Percentiles rank a stretch among this genome's conserved stretches.
phyloP scores from a whole-genome alignment of 1,139 yeast species.

The Yamadazyma taylorii region DNA sequence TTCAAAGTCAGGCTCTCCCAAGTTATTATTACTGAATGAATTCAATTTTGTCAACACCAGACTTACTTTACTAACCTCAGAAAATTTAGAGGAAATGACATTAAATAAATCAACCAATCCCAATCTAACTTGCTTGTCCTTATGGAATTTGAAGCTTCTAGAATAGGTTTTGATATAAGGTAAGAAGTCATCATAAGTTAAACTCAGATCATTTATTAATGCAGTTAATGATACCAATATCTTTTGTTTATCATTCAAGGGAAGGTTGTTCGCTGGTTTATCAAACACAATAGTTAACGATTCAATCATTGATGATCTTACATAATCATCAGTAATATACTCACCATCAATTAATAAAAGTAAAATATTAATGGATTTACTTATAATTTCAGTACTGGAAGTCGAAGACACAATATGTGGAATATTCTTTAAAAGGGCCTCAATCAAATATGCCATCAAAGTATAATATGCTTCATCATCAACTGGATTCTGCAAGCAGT shows the following conservation, averaged over 20 bases:
- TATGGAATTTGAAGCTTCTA: slow-evolving; percentile 55
- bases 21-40: slow-evolving; percentile 59
- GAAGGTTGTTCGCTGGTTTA: slow-evolving; percentile 58
- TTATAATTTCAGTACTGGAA: slow-evolving; percentile 49
- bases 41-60: slow-evolving; percentile 62
- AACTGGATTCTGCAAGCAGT: slow-evolving; percentile 37
- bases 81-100: slow-evolving; percentile 57
- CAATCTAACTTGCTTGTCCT: slow-evolving; percentile 60
- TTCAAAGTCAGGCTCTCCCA: slow-evolving; percentile 80
- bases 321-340: slow-evolving; percentile 57
- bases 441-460: slow-evolving; percentile 55
- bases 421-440: slow-evolving; percentile 51
- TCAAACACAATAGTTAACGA: slow-evolving; percentile 65
- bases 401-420: slow-evolving; percentile 49
- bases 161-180: slow-evolving; percentile 58
- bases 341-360: slow-evolving; percentile 59
- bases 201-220: slow-evolving; percentile 53
- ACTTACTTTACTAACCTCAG: slow-evolving; percentile 46
- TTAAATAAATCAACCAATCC: slow-evolving; percentile 60
- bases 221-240: slow-evolving; percentile 59
- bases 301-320: slow-evolving; percentile 53
- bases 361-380: slow-evolving; percentile 53
- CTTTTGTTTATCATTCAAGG: slow-evolving; percentile 54
- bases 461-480: slow-evolving; percentile 47
- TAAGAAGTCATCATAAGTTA: slow-evolving; percentile 52